Conservation (phyloP, 306 rosid genomes). For the Glycine soja region DNA sequence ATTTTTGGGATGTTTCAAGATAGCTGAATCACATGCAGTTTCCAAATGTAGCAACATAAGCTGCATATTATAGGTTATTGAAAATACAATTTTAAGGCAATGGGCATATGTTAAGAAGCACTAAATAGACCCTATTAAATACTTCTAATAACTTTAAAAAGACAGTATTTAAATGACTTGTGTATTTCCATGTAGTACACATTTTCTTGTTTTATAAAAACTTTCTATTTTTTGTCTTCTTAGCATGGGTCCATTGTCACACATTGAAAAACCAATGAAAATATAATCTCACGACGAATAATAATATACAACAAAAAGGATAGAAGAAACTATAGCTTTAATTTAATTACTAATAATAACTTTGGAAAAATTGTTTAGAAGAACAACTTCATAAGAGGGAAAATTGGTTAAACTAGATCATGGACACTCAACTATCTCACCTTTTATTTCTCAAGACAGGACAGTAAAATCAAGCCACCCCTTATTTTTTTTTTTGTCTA, state of each 20-base stretch:
- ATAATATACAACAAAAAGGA: background rate
- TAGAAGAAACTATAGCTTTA: background rate
- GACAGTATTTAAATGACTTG: background rate
- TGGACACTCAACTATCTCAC: constrained; percentile 6
- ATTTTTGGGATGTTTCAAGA: constrained; percentile 7
- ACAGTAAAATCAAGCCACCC: constrained; percentile 24
- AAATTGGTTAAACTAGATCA: background rate
- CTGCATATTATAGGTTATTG: constrained; percentile 6
- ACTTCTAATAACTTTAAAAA: background rate
- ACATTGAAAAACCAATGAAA: background rate
- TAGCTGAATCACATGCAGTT: constrained; percentile 11
- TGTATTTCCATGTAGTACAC: background rate
- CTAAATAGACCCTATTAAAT: background rate
- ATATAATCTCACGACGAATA: constrained; percentile 12
- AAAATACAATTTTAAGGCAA: constrained; percentile 1
- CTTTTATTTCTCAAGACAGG: constrained; percentile 30
- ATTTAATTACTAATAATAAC: constrained; percentile 3
- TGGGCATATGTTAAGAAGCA: background rate
- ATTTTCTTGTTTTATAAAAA: background rate
- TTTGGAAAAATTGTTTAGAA: constrained; percentile 16
- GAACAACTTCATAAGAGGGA: constrained; percentile 1
- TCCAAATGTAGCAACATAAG: constrained; percentile 4
- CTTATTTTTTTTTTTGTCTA: too few species aligned
- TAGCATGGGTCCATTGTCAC: background rate
- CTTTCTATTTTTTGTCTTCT: background rate